Percentiles rank a stretch among this genome's conserved stretches.
Conservation (phyloP, 2,329 filamentous ascomycete genomes). For the Sporothrix mexicana region DNA sequence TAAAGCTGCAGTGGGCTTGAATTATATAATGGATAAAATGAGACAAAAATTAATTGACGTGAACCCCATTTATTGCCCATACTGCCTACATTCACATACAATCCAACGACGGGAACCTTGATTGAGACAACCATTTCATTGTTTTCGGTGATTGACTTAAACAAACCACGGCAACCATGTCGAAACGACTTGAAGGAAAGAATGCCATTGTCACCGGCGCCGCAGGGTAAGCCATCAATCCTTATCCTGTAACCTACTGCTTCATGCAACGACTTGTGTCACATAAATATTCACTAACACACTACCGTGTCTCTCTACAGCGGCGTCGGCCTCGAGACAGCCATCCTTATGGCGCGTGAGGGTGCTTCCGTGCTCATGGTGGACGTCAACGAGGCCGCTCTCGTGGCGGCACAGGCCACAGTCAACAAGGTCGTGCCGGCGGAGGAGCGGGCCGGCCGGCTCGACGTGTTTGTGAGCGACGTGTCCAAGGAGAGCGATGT, state of each 20-base stretch:
- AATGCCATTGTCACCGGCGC: slow-evolving; percentile 80
- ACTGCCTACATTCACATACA: too few relatives aligned
- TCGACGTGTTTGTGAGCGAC: slow-evolving; percentile 72
- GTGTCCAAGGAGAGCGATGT: slow-evolving; percentile 86
- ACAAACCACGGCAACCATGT: not conserved
- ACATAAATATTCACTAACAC: too few relatives aligned
- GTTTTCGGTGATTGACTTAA: too few relatives aligned
- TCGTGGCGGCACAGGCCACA: slow-evolving; percentile 77
- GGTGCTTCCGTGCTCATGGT: slow-evolving; percentile 84
- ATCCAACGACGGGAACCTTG: too few relatives aligned
- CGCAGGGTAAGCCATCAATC: slow-evolving; percentile 73
- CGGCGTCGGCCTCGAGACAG: slow-evolving; percentile 91
- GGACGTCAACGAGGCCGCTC: slow-evolving; percentile 79
- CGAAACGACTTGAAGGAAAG: slow-evolving; percentile 63
- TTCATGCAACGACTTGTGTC: too few relatives aligned
- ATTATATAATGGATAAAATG: too few relatives aligned
- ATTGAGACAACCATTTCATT: too few relatives aligned
- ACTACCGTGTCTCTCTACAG: slow-evolving; percentile 53
- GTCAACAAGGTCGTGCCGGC: slow-evolving; percentile 76
- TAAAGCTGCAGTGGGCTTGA: too few relatives aligned
- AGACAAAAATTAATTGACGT: too few relatives aligned
- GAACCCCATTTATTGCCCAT: too few relatives aligned
- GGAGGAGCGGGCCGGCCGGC: slow-evolving; percentile 53
- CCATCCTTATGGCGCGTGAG: slow-evolving; percentile 86
- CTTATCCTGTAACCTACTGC: too few relatives aligned